Conservation (phyloP, 345 rosid species). For the Reutealis trisperma region DNA sequence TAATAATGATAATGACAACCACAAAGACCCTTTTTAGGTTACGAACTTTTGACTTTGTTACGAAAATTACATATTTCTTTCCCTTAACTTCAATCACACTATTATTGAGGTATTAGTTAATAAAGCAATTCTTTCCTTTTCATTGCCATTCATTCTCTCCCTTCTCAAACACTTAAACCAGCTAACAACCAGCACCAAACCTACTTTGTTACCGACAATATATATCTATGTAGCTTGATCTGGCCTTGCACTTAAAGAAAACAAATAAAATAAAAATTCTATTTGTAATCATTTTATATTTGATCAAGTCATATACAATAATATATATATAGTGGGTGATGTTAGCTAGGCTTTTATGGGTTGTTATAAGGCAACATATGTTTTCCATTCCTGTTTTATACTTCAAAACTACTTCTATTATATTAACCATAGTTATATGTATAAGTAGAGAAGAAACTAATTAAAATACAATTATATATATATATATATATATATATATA, state of each 20-base stretch:
- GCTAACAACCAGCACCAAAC: conserved; percentile 49
- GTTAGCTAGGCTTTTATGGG: conserved; percentile 12
- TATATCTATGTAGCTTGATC: conserved; percentile 12
- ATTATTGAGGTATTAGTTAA: conserved; percentile 21
- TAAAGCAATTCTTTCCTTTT: conserved; percentile 28
- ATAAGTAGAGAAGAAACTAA: not conserved
- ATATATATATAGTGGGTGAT: conserved; percentile 31
- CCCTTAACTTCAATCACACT: conserved; percentile 6
- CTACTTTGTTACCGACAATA: conserved; percentile 16
- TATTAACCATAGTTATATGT: not conserved
- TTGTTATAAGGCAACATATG: conserved; percentile 21
- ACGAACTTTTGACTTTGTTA: conserved; percentile 4
- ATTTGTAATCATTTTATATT: conserved; percentile 36
- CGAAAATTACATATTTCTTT: not conserved
- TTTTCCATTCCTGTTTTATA: not conserved
- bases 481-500: no score
- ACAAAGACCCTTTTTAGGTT: not conserved
- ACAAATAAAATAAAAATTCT: conserved; percentile 38
- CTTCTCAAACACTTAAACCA: conserved; percentile 45
- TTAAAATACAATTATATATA: no score
- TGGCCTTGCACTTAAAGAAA: conserved; percentile 53
- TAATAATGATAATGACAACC: conserved; percentile 11
- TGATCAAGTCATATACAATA: not conserved
- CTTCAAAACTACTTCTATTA: conserved; percentile 14
- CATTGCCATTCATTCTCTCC: conserved; percentile 30